phyloP scores from a whole-genome alignment of 2,329 filamentous ascomycete genomes.

The Aureobasidium sp. region DNA sequence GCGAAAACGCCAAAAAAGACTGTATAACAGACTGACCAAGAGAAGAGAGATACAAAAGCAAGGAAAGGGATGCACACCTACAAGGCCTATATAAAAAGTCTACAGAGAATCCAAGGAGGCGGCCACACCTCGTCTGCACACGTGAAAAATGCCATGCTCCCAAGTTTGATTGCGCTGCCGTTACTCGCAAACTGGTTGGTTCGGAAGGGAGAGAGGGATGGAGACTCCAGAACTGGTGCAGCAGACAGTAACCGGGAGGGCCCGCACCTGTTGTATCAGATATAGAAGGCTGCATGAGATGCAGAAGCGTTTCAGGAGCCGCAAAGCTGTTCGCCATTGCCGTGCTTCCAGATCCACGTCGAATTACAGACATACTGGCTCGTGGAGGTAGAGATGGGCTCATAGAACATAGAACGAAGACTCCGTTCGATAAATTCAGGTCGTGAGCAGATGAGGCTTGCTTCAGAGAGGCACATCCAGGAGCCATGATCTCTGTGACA shows the following conservation, averaged over 20 bases:
- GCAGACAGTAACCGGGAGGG: not conserved
- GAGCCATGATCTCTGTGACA: not conserved
- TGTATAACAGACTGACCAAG: constrained; percentile 1
- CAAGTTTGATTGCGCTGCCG: constrained; percentile 5
- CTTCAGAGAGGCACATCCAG: not conserved
- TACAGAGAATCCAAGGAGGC: not conserved
- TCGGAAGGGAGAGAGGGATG: constrained; percentile 3
- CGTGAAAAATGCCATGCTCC: not conserved
- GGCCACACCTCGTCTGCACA: not conserved
- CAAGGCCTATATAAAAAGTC: constrained; percentile 2
- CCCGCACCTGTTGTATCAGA: constrained; percentile 7
- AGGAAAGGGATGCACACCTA: constrained; percentile 1
- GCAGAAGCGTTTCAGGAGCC: constrained; percentile 9
- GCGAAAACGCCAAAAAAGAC: not conserved
- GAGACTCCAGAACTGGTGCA: not conserved
- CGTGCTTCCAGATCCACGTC: not conserved
- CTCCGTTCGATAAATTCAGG: not conserved
- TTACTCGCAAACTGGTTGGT: constrained; percentile 2
- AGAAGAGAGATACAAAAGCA: not conserved
- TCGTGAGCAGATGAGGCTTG: not conserved
- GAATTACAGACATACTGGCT: not conserved
- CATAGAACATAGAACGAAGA: not conserved
- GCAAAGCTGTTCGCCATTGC: not conserved
- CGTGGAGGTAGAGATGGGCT: not conserved
- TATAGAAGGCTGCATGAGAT: constrained; percentile 3